These are phyloP conservation scores for Elsinoe necatrix DNA, from an alignment of 2,329 filamentous ascomycete species.

Conservation along the genomic window DNA sequence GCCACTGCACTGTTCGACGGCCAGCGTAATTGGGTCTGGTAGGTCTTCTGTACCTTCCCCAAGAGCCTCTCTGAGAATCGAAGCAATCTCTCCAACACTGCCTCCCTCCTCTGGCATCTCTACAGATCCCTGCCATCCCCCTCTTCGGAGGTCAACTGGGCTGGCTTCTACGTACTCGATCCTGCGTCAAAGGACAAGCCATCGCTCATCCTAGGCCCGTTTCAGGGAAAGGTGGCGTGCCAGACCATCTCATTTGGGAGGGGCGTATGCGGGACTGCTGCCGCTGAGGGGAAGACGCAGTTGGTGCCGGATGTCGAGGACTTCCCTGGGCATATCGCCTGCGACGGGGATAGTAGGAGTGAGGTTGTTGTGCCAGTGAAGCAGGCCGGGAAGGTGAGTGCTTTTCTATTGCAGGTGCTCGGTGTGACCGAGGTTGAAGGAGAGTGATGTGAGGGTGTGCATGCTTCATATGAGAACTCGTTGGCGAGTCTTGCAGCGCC, in stretches of 20 bases:
- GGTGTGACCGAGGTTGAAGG: neutral
- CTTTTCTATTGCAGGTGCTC: neutral
- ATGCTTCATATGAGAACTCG: neutral
- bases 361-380: constrained; percentile 75
- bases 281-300: constrained; percentile 52
- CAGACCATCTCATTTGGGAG: constrained; percentile 65
- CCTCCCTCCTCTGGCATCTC: constrained; percentile 70
- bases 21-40: constrained; percentile 67
- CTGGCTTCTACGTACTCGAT: constrained; percentile 68
- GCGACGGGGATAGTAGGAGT: constrained; percentile 65
- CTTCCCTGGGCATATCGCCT: constrained; percentile 76
- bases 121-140: constrained; percentile 63
- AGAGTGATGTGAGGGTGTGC: neutral
- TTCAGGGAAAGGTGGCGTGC: constrained; percentile 70
- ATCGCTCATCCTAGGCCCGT: constrained; percentile 67
- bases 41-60: neutral
- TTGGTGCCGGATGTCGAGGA: constrained; percentile 59
- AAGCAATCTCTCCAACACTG: constrained; percentile 68
- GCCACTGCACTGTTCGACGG: constrained; percentile 60
- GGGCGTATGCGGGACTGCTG: constrained; percentile 69
- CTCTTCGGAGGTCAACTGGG: constrained; percentile 66
- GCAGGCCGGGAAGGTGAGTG: constrained; percentile 39
- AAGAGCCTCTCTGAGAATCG: neutral
- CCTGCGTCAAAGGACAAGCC: constrained; percentile 27
- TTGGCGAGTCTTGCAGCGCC: neutral